Base-by-base conservation (phyloP, 2,329 filamentous ascomycete species). In the Rhinocladiella mackenziei region DNA sequence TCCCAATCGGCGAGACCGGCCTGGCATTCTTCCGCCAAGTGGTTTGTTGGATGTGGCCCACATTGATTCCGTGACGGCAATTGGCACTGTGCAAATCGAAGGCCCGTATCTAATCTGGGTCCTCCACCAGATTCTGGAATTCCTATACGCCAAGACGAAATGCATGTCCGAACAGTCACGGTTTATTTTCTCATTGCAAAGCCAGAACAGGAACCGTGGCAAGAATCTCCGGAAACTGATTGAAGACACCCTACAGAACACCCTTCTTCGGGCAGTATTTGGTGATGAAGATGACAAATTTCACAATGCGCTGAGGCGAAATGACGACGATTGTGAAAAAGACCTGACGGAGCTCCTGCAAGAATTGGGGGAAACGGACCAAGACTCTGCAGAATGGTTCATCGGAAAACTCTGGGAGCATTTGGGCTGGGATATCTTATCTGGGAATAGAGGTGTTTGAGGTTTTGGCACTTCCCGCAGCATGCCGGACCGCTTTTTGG, bases 381-480 rank as follows among this genome's bases (percentile, higher is more conserved):
- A 62, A 11, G 60, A 70, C 6, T 64, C 71, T 3, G 55, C 67
- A 2, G 70, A 76, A 11, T 78, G 75, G 74, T 80, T 78, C 53
- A 67, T 70, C 40, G 67, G 68, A 43, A 72, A 79, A 51, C 59
- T 80, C 2, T 81, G 78, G 78, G 61, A 66, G 39, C 56, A 80
- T 40, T 55, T 81, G 5, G 77, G 78, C 0, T 81, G 77, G 77
- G 75, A 80, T 37, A 62, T 75, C 4, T 56, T 75, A 23, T 45
- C 65, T 42, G 45, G 46, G 9, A 35, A 18, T 14, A 41, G 33
- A 39, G 19, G 18, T 22, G 17, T 26, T 42, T 51, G 31, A 44
- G 14, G 15, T 17, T 14, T 36, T 38, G 28, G 26, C 4, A 15
- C 13, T 29, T 2, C n/a, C n/a, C n/a, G n/a, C n/a, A n/a, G n/a